Evolutionary conservation across 805 yeast genomes (phyloP), one percentile per base, ranked within the genome.

Genomic region (Yarrowia sp.): DNA sequence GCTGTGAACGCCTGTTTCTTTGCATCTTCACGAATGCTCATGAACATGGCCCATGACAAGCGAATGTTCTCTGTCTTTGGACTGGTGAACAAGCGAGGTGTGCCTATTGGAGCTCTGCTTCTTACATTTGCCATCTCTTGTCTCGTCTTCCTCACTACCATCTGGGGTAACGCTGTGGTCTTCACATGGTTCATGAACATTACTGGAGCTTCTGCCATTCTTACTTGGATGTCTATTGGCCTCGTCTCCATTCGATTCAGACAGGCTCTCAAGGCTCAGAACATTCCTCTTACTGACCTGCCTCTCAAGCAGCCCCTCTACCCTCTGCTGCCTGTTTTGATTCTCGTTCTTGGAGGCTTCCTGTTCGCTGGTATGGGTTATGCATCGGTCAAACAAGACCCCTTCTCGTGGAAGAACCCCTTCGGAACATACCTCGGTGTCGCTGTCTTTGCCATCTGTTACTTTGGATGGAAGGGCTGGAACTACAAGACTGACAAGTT

Each of bases 131-230:
- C 83, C 12, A 80, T 86, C 74, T 90, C 89, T 65, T 77, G 87
- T 70, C 83, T 89, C 67, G 83, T 84, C 45, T 89, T 88, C 78
- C 82, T 89, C 73, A 89, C 90, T 26, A 87, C 89, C n/a, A 81
- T 86, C 48, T 78, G 86, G 65, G 83, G 86, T 67, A 82, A 83
- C 70, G 85, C 80, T 15, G 82, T 82, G 26, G 89, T 86, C 15
- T 88, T 87, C 78, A 81, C 84, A 67, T 88, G 91, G 91, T 79
- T 88, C 72, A 77, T 86, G 72, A 84, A 90, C 49, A 80, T 88
- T 68, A 83, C 87, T 48, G 89, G 90, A 48, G 77, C 89, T 48
- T 84, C 88, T 36, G 86, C 89, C 42, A 76, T 87, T 48, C 84
- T 88, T 73, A 86, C 90, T 1, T 88, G 90, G 89, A 76, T 82